Base-by-base conservation (phyloP, 2,329 filamentous ascomycete genomes). In the Aspergillus novofumigatus region DNA sequence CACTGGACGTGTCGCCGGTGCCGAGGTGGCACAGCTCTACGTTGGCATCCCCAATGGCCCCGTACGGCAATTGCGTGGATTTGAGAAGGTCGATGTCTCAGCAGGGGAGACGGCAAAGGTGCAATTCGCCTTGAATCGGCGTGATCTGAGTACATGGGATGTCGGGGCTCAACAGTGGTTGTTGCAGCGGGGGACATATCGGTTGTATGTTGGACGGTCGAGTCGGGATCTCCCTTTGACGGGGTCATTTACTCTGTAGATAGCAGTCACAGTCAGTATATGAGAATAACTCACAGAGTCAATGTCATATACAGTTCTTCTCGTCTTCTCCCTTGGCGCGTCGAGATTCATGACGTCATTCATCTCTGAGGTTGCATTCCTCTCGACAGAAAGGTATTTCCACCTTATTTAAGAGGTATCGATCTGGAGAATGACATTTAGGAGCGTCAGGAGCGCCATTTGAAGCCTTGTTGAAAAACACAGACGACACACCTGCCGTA, bases 11-110 rank as follows among this genome's bases (percentile, higher is more conserved):
- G 60, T 74, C 3, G 68, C 69, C 35, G 82, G 81, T 14, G 74
- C 76, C 1, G 76, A 79, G 17, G 80, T 85, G 0, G 73, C 80
- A 3, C 83, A 86, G 70, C 70, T 86, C 3, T 85, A 85, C 62
- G 63, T 84, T 21, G 67, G 68, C 1, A 75, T 81, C 64, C 69
- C 54, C 53, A 59, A 57, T 10, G 66, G 64, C 0, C 68, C 69
- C 0, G 48, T 66, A 1, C 62, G 59, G 59, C 77, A 80, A 65
- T 74, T 82, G n/a, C 73, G 80, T 62, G 81, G 72, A 54, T 84
- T 84, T 54, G 78, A 80, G 2, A 84, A 83, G 69, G 65, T 80
- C 1, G 59, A 58, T 3, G 67, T 84, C 2, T 63, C 64, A 7
- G 59, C 71, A 1, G 79, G 80, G 0, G 68, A 77, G 67, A 75